Conservation (phyloP, 306 rosid species). For the Ormosia semicastrata region DNA sequence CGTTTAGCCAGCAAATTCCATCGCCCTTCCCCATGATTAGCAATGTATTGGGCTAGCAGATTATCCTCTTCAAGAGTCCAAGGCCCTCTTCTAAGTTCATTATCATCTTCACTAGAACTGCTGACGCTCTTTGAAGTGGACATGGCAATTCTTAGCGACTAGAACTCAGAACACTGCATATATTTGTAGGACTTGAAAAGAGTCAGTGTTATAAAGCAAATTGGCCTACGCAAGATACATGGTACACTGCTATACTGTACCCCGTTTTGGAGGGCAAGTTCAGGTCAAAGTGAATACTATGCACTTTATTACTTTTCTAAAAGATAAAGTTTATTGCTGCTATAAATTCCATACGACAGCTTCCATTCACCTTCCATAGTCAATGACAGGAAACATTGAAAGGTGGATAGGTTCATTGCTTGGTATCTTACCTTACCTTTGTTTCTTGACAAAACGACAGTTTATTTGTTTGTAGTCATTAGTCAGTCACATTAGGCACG, state of each 20-base stretch:
- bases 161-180: not conserved
- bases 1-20: slow-evolving; percentile 73
- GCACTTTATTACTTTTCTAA: slow-evolving; percentile 26
- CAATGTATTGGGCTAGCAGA: slow-evolving; percentile 53
- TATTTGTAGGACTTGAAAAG: not conserved
- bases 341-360: slow-evolving; percentile 26
- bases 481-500: not conserved
- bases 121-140: slow-evolving; percentile 44
- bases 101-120: slow-evolving; percentile 48
- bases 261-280: not conserved
- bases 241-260: not conserved
- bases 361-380: slow-evolving; percentile 53
- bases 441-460: not conserved
- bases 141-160: slow-evolving; percentile 31
- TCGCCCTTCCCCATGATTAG: slow-evolving; percentile 60
- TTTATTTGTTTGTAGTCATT: not conserved
- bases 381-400: slow-evolving; percentile 5
- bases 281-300: slow-evolving; percentile 25
- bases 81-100: slow-evolving; percentile 65
- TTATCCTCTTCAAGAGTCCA: slow-evolving; percentile 79
- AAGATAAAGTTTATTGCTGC: not conserved
- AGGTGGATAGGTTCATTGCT: slow-evolving; percentile 19
- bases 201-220: slow-evolving; percentile 31
- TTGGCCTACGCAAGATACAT: slow-evolving; percentile 31
- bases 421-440: slow-evolving; percentile 4